Conservation (phyloP, 129 eudicot species). For the Helianthus tuberosus region DNA sequence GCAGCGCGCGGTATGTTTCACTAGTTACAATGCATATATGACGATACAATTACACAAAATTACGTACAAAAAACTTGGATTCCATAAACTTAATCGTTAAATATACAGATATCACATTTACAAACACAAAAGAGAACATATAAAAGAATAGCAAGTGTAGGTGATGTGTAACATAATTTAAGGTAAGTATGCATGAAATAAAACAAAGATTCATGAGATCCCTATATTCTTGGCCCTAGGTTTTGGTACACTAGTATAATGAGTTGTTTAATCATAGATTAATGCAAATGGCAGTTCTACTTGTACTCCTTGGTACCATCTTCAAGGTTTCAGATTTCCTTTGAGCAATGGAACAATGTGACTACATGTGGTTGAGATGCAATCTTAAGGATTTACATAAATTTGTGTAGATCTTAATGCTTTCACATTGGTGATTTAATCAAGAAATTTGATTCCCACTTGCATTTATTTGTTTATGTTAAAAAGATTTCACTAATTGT, state of each 20-base stretch:
- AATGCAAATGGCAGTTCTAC: slow-evolving; percentile 40
- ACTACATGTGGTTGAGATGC: slow-evolving; percentile 41
- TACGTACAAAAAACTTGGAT: background rate
- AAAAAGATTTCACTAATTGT: background rate
- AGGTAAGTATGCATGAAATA: slow-evolving; percentile 33
- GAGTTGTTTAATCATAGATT: slow-evolving; percentile 30
- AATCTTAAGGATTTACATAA: slow-evolving; percentile 30
- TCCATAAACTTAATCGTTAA: background rate
- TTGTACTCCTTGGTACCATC: slow-evolving; percentile 37
- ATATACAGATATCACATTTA: background rate
- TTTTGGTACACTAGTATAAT: slow-evolving; percentile 39
- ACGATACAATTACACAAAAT: too few relatives aligned
- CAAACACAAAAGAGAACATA: too few relatives aligned
- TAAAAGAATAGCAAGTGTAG: background rate
- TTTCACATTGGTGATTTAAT: slow-evolving; percentile 38
- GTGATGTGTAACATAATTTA: slow-evolving; percentile 35
- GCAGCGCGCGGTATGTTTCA: too few relatives aligned
- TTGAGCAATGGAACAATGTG: slow-evolving; percentile 39
- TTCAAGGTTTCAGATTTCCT: slow-evolving; percentile 28
- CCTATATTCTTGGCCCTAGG: slow-evolving; percentile 38
- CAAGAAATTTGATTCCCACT: slow-evolving; percentile 36
- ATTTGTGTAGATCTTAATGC: slow-evolving; percentile 34
- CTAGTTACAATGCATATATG: background rate
- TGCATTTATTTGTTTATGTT: slow-evolving; percentile 4
- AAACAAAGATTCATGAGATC: slow-evolving; percentile 38